Conservation (phyloP, 441 rosid species). For the Bruguiera hainesii region DNA sequence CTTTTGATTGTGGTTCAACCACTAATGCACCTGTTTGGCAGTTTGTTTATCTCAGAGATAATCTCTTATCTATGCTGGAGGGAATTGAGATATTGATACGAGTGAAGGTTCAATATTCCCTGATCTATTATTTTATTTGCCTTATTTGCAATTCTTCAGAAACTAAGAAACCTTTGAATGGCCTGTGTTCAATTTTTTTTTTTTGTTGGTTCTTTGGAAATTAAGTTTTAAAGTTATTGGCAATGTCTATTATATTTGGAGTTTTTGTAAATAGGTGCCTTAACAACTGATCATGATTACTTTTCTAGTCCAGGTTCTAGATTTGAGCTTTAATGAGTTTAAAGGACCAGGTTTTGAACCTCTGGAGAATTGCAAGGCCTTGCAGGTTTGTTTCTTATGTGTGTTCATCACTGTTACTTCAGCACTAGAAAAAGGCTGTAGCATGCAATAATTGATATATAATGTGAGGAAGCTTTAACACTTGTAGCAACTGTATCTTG, state of each 20-base stretch:
- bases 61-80: constrained; percentile 80
- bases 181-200: not conserved
- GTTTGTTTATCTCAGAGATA: constrained; percentile 99
- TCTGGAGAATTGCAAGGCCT: constrained; percentile 81
- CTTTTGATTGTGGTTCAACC: constrained; percentile 8
- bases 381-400: constrained; percentile 65
- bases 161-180: not conserved
- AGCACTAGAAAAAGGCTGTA: constrained; percentile 1
- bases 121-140: constrained; percentile 3
- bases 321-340: constrained; percentile 98
- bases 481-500: constrained; percentile 95
- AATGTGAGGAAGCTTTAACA: constrained; percentile 28
- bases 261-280: constrained; percentile 4
- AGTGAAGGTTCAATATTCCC: constrained; percentile 72
- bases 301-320: constrained; percentile 77
- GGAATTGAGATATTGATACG: constrained; percentile 92
- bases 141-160: not conserved
- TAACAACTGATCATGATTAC: constrained; percentile 11
- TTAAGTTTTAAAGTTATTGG: not conserved
- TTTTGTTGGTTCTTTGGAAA: not conserved
- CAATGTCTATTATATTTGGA: constrained; percentile 7
- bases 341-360: constrained; percentile 99
- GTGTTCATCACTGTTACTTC: constrained; percentile 21
- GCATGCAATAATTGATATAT: constrained; percentile 20
- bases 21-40: constrained; percentile 36